These are phyloP conservation scores for Trametes polyzona DNA, from an alignment of 1,284 basidiomycete species.

Conservation along the genomic window DNA sequence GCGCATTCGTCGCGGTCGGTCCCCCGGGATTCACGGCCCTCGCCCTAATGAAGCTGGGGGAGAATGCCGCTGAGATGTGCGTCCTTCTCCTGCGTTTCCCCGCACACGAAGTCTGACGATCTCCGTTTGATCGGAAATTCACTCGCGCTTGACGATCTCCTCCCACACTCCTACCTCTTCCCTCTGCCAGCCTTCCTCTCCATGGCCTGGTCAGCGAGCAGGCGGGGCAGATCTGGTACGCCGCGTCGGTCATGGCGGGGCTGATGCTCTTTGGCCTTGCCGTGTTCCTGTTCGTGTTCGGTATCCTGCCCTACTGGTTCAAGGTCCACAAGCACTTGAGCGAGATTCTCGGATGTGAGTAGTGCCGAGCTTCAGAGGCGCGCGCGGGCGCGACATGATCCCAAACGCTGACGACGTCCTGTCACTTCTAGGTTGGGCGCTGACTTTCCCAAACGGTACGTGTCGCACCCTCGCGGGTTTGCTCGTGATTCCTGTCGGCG, in stretches of 20 bases:
- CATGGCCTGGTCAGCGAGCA: conserved; percentile 44
- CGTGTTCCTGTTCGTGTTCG: conserved; percentile 51
- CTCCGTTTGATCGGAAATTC: conserved; percentile 10
- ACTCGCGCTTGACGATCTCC: neutral
- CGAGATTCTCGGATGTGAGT: conserved; percentile 53
- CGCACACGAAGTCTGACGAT: conserved; percentile 8
- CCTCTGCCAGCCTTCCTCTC: conserved; percentile 38
- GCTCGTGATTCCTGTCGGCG: neutral
- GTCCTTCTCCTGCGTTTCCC: conserved; percentile 15
- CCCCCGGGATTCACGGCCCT: conserved; percentile 55
- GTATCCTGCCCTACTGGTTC: conserved; percentile 51
- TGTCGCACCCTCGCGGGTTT: neutral
- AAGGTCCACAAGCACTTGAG: conserved; percentile 50
- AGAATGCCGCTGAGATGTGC: conserved; percentile 43
- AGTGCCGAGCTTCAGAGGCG: neutral
- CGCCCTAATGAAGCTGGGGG: conserved; percentile 50
- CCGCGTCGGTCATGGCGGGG: conserved; percentile 43
- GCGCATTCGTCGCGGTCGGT: conserved; percentile 51
- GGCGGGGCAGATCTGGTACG: conserved; percentile 54
- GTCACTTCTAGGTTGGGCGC: conserved; percentile 42
- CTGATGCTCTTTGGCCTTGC: conserved; percentile 51
- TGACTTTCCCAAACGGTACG: conserved; percentile 53
- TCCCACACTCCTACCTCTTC: no score
- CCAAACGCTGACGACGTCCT: neutral
- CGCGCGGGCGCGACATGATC: neutral